Base-by-base conservation (phyloP, 2,329 filamentous ascomycete species). In the Blastomyces gilchristii region DNA sequence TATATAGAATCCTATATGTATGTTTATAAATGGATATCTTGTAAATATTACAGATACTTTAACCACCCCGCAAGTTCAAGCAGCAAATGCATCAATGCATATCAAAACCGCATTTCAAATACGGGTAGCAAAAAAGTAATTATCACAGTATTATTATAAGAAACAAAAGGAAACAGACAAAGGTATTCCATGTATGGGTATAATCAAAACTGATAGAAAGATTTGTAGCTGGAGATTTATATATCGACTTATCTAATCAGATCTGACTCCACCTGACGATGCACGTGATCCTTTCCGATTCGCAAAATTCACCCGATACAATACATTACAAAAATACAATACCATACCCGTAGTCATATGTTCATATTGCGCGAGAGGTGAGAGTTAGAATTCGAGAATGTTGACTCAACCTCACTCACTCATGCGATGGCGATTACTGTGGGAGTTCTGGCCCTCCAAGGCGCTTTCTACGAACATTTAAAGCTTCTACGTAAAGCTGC, bases 391-490 rank as follows among this genome's bases (percentile, higher is more conserved):
- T 7, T 58, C 43, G 18, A 47, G 39, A 28, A 47, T 58, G 37
- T 43, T 45, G 41, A 45, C n/a, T 16, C 18, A 43, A 18, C 22
- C 18, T 39, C 11, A 54, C 47, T 53, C 59, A 61, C 14, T 14
- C 7, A 41, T 54, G 50, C 59, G 22, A 52, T 54, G 59, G 39
- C 49, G 34, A 64, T 67, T 57, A 68, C 67, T 18, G 78, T 87
- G 57, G 85, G 85, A 66, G 85, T 87, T 43, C 80, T 87, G 47
- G 86, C 94, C 68, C 84, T 99, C 22, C 94, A 99, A 77, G 94
- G 94, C 69, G 93, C 92, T 63, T 97, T 97, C 75, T 83, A 86
- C 70, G 93, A 99, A 75, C 93, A 99, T 78, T 74, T 96, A 63
- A 81, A 85, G 67, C 83, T 96, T 47, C 81, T 97, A 47, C 83